Evolutionary conservation across 441 rosid species (phyloP).

Genomic region (Manihot esculenta): DNA sequence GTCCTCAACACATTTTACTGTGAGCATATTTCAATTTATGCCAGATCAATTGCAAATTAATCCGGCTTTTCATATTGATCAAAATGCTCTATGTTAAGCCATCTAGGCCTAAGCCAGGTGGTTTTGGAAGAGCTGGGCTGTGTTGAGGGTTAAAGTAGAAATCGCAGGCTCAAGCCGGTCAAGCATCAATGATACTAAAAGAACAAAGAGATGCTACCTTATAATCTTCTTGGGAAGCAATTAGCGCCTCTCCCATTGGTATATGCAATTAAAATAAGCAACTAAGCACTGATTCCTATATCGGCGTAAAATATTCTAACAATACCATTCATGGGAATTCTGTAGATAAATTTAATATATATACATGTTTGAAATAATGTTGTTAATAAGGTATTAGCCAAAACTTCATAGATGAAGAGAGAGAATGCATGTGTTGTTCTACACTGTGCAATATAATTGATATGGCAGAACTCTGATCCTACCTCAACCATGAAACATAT

Average conservation of each 20-base stretch:
- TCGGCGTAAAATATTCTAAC: background rate
- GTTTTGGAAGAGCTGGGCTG: background rate
- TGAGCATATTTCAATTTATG: background rate
- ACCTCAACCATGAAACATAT: conserved; percentile 93
- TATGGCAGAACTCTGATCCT: conserved; percentile 18
- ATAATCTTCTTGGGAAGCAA: background rate
- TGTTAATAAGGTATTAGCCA: background rate
- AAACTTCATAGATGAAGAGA: background rate
- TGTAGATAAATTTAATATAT: too few species aligned
- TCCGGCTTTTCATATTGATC: background rate
- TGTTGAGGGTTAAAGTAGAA: background rate
- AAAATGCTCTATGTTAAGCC: background rate
- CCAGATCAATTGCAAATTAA: background rate
- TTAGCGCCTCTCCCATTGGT: background rate
- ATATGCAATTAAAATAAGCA: background rate
- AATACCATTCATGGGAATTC: background rate
- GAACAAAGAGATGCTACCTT: too few species aligned
- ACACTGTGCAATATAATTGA: conserved; percentile 11
- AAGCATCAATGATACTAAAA: background rate
- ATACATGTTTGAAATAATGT: background rate
- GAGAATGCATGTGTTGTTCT: background rate
- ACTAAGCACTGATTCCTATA: background rate
- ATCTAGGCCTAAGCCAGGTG: background rate
- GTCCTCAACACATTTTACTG: background rate
- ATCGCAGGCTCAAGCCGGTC: background rate